Percentiles rank a stretch among this genome's conserved stretches.
Conservation (phyloP, 306 rosid species). For the Vicia sativa region DNA sequence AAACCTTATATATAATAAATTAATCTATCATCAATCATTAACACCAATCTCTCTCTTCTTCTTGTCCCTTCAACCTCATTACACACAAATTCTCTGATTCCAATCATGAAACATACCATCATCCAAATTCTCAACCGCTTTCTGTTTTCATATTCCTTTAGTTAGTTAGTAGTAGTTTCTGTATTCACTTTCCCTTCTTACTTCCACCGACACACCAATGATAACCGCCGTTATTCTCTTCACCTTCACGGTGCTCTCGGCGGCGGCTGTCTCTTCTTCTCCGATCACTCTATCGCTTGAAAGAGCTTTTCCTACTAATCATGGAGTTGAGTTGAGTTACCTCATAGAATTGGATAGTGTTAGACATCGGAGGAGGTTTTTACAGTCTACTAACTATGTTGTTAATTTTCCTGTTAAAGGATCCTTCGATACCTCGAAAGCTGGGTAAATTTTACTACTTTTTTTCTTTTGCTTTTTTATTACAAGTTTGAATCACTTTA, state of each 20-base stretch:
- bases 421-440: constrained; percentile 66
- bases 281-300: constrained; percentile 65
- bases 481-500: too few relatives aligned
- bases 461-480: background rate
- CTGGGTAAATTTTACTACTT: constrained; percentile 55
- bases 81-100: background rate
- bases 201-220: constrained; percentile 3
- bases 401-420: constrained; percentile 71
- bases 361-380: constrained; percentile 70
- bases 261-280: constrained; percentile 35
- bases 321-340: constrained; percentile 58
- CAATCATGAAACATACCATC: constrained; percentile 37
- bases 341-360: constrained; percentile 63
- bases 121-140: constrained; percentile 10
- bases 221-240: constrained; percentile 51
- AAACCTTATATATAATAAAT: background rate
- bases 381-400: constrained; percentile 65
- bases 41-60: background rate
- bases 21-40: background rate
- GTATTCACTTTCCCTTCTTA: constrained; percentile 13
- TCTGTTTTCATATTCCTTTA: constrained; percentile 43
- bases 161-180: too few relatives aligned
- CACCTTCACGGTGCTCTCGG: constrained; percentile 41
- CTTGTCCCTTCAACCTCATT: background rate
- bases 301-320: constrained; percentile 72